Conservation (phyloP, 768 basidiomycete species). For the Panellus pusillus region DNA sequence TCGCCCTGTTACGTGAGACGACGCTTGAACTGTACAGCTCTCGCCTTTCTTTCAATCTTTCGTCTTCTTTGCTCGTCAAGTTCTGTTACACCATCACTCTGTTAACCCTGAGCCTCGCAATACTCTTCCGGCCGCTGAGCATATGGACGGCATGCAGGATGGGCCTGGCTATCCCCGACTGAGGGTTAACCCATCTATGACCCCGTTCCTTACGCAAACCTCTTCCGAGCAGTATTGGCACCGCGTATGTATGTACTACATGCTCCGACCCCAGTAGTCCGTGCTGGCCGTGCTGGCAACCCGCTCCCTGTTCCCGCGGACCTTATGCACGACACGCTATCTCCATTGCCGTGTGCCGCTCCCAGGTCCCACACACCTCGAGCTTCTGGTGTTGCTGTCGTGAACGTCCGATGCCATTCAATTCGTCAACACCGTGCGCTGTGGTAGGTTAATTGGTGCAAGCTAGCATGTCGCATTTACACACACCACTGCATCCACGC, state of each 20-base stretch:
- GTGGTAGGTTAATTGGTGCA: neutral
- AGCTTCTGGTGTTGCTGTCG: constrained; percentile 9
- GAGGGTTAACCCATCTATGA: neutral
- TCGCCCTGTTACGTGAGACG: neutral
- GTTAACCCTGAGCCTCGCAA: neutral
- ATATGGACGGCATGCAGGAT: constrained; percentile 1
- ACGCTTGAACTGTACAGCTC: constrained; percentile 4
- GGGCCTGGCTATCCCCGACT: constrained; percentile 5
- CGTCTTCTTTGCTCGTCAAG: neutral
- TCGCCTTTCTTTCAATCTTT: neutral
- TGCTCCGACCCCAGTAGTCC: too few species aligned
- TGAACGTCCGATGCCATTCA: constrained; percentile 1
- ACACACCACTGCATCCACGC: constrained; percentile 1
- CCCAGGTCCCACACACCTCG: neutral
- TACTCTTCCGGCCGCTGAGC: neutral
- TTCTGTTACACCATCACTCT: constrained; percentile 8
- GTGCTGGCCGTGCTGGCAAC: constrained; percentile 1
- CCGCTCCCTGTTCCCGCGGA: neutral
- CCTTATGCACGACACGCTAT: constrained; percentile 5
- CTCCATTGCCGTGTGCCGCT: constrained; percentile 6
- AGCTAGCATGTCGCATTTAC: constrained; percentile 1
- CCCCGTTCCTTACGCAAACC: neutral
- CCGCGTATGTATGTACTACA: neutral
- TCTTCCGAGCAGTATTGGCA: neutral
- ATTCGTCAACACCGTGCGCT: neutral